Evolutionary conservation across 495 filamentous ascomycete genomes (phyloP).

Genomic region (Talaromyces liani): DNA sequence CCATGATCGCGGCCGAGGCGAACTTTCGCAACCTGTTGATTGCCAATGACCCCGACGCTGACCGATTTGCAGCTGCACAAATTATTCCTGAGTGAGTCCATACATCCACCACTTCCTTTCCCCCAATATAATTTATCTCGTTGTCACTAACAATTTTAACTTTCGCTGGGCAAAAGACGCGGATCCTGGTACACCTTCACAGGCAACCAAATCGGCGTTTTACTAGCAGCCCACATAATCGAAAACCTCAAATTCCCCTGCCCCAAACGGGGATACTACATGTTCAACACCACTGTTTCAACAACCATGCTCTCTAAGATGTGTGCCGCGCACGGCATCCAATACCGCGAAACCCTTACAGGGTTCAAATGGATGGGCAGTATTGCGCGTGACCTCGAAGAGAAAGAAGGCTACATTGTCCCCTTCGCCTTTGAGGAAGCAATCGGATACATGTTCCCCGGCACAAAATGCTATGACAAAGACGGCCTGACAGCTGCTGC

Average conservation of each 20-base stretch:
- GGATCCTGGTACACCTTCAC: constrained; percentile 58
- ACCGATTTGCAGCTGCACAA: constrained; percentile 58
- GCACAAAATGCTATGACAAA: constrained; percentile 56
- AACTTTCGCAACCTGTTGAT: constrained; percentile 45
- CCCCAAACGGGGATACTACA: constrained; percentile 31
- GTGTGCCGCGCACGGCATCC: constrained; percentile 47
- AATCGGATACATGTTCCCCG: constrained; percentile 66
- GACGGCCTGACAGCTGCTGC: constrained; percentile 63
- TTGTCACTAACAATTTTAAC: not conserved
- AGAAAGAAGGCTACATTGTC: constrained; percentile 37
- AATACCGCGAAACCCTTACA: constrained; percentile 58
- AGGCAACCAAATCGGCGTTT: constrained; percentile 60
- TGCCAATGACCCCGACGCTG: constrained; percentile 67
- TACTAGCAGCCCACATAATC: constrained; percentile 53
- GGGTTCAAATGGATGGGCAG: constrained; percentile 72
- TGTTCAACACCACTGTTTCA: constrained; percentile 60
- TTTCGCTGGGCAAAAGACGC: constrained; percentile 6
- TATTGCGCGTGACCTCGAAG: constrained; percentile 33
- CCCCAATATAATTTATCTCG: no score
- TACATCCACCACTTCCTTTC: not conserved
- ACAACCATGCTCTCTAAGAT: constrained; percentile 57
- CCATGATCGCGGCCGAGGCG: constrained; percentile 47
- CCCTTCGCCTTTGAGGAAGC: constrained; percentile 67
- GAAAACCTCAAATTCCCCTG: constrained; percentile 27
- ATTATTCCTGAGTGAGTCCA: constrained; percentile 18